These are phyloP conservation scores for Hordeum marinum DNA, from an alignment of 176 grass and related monocot species.

Conservation along the genomic window DNA sequence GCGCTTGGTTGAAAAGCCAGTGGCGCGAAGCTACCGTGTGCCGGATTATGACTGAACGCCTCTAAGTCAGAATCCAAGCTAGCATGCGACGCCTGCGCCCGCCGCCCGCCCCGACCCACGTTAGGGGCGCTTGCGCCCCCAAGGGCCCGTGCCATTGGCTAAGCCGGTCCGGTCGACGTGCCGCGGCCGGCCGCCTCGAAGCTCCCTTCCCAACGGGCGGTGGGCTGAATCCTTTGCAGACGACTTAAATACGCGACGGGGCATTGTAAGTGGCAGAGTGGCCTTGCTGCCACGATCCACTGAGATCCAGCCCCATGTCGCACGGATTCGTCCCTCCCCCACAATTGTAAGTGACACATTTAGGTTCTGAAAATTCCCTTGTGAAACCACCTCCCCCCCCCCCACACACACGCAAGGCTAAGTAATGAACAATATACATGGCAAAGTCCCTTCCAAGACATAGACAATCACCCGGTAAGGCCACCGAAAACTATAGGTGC, in stretches of 20 bases:
- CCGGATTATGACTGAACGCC: constrained; percentile 54
- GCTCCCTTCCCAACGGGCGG: constrained; percentile 30
- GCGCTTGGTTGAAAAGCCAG: constrained; percentile 59
- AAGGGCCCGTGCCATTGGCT: not conserved
- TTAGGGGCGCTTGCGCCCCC: not conserved
- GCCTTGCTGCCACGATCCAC: not conserved
- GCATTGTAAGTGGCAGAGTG: not conserved
- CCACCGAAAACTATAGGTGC: no score
- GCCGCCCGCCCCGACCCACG: not conserved
- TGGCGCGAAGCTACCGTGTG: constrained; percentile 63
- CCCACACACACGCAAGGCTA: no score
- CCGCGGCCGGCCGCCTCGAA: not conserved
- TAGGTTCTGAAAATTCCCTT: no score
- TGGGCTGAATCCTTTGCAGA: constrained; percentile 61
- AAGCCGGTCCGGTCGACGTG: not conserved
- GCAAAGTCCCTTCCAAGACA: no score
- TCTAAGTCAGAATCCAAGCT: constrained; percentile 69
- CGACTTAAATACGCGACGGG: constrained; percentile 23
- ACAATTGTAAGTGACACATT: no score
- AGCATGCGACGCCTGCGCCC: constrained; percentile 24
- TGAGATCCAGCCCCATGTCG: not conserved
- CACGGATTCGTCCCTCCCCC: not conserved
- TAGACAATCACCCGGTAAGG: no score
- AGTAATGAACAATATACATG: no score
- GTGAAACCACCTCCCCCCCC: no score